Evolutionary conservation across 495 filamentous ascomycete genomes (phyloP), one percentile per base, ranked within the genome.

Genomic region (Podospora conica): DNA sequence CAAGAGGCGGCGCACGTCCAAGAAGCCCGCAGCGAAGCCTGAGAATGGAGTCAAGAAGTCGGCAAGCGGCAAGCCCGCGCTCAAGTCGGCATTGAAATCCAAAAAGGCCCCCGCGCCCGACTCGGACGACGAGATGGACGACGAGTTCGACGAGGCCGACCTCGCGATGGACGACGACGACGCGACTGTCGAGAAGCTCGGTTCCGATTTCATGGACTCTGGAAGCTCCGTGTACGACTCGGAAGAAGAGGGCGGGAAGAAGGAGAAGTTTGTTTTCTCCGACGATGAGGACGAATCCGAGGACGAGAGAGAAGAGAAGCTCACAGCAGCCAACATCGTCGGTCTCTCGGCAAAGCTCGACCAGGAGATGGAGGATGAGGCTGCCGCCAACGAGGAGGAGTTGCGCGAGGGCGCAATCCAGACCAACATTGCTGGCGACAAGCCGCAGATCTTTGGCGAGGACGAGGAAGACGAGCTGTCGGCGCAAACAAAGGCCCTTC

Each of bases 271-370:
- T 48, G 89, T 95, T 79, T 98, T 96, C 81, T 98, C 95, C 0
- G 94, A 97, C 64, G 95, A 98, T 71, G 93, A 97, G 74, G 92
- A 94, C 66, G 87, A 96, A 71, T 91, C 93, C 68, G 86, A 92
- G 53, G 91, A 88, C 1, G 93, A 96, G 70, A 89, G 88, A 3
- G 93, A 96, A 75, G 92, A 97, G 79, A 90, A 86, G 73, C 82
- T 98, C 63, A 98, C 92, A 3, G 96, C 95, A 0, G 96, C 95
- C 56, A 98, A 98, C 63, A 98, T 98, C 64, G 94, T 87, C 70
- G 95, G 95, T 53, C 80, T 98, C 57, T 92, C 95, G 48, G 83
- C 84, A 65, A 91, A 91, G 67, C 74, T 98, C 65, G 93, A 98
- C 71, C 77, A 84, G 67, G 80, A 90, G 68, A 81, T 83, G 64